Conservation (phyloP, 2,329 filamentous ascomycete genomes). For the Calonectria pauciramosa region DNA sequence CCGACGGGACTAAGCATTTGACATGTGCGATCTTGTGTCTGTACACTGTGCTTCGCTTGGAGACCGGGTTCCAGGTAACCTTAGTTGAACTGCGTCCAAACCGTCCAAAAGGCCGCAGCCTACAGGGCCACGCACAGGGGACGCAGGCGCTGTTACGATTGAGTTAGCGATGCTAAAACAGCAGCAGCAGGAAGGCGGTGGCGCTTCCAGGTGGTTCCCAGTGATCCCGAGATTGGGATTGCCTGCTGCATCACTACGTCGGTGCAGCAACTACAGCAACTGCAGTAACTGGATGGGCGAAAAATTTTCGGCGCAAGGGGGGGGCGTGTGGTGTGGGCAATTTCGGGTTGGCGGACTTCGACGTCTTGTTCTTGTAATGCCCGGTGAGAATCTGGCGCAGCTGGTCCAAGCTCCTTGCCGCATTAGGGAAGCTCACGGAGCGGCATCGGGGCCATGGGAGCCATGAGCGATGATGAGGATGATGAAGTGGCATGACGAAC, state of each 20-base stretch:
- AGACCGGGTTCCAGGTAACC: slow-evolving; percentile 21
- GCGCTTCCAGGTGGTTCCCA: slow-evolving; percentile 31
- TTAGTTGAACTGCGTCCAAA: slow-evolving; percentile 28
- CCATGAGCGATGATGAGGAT: slow-evolving; percentile 10
- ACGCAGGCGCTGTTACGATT: not conserved
- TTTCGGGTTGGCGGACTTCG: slow-evolving; percentile 40
- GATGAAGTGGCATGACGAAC: not conserved
- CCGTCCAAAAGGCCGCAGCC: not conserved
- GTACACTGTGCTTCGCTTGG: slow-evolving; percentile 31
- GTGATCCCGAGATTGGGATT: slow-evolving; percentile 37
- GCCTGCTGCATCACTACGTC: slow-evolving; percentile 12
- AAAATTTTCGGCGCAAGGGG: slow-evolving; percentile 45
- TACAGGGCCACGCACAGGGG: not conserved
- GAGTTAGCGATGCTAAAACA: not conserved
- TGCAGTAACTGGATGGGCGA: slow-evolving; percentile 28
- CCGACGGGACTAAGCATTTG: slow-evolving; percentile 17
- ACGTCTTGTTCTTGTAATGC: slow-evolving; percentile 3
- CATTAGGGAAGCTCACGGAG: slow-evolving; percentile 37
- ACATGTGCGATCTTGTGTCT: slow-evolving; percentile 11
- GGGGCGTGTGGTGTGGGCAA: slow-evolving; percentile 38
- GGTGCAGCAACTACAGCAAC: slow-evolving; percentile 2
- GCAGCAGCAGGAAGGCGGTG: slow-evolving; percentile 16
- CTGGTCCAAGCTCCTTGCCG: slow-evolving; percentile 45
- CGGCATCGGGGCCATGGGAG: slow-evolving; percentile 21
- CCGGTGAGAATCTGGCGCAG: slow-evolving; percentile 36